These are phyloP conservation scores for Camelina hispida DNA, from an alignment of 345 rosid genomes.

Conservation along the genomic window DNA sequence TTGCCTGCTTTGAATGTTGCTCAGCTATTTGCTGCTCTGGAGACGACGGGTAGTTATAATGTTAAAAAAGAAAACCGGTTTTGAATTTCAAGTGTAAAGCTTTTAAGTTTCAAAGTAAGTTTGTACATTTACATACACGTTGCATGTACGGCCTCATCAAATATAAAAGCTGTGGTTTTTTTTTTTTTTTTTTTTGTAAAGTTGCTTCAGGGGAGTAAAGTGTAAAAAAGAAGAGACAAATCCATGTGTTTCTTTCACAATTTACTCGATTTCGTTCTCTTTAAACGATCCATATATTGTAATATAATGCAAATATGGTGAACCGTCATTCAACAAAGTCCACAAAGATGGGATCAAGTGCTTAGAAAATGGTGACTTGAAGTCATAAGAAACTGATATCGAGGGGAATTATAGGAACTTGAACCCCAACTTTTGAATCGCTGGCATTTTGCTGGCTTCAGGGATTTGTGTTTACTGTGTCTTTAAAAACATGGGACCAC, in stretches of 20 bases:
- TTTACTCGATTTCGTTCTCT: constrained; percentile 32
- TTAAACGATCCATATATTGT: constrained; percentile 11
- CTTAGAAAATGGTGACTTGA: constrained; percentile 33
- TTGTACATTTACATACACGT: constrained; percentile 38
- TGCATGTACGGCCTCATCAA: constrained; percentile 31
- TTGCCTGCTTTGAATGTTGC: constrained; percentile 86
- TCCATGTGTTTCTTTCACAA: constrained; percentile 28
- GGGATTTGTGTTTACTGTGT: constrained; percentile 36
- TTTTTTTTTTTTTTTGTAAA: not conserved
- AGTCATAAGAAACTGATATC: constrained; percentile 34
- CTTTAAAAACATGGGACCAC: constrained; percentile 43
- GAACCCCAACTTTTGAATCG: constrained; percentile 32
- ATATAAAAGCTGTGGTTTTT: constrained; percentile 17
- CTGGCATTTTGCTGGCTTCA: constrained; percentile 41
- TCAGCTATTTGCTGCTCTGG: constrained; percentile 67
- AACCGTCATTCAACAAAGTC: constrained; percentile 36
- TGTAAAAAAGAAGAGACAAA: constrained; percentile 33
- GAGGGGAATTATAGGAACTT: constrained; percentile 41
- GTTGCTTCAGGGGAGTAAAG: constrained; percentile 19
- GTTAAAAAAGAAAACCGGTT: not conserved
- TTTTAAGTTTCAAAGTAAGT: constrained; percentile 29
- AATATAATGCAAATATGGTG: constrained; percentile 8
- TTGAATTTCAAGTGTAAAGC: constrained; percentile 29
- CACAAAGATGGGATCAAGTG: constrained; percentile 45
- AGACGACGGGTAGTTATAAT: constrained; percentile 44